Conservation (phyloP, 805 yeast species). For the Ogataea corticis region DNA sequence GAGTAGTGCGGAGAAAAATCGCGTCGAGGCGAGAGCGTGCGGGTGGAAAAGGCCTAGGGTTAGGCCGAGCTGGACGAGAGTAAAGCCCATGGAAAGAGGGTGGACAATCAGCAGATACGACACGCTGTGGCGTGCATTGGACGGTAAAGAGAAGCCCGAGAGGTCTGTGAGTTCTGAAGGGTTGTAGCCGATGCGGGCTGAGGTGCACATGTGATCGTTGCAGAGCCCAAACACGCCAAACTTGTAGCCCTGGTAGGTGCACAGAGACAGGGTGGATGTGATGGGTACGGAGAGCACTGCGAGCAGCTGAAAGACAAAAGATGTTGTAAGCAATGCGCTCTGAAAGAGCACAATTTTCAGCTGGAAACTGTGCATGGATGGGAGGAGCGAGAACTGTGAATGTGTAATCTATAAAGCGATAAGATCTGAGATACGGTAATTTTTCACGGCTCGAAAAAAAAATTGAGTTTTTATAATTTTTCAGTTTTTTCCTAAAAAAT, state of each 20-base stretch:
- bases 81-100: slow-evolving; percentile 59
- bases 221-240: slow-evolving; percentile 79
- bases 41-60: slow-evolving; percentile 40
- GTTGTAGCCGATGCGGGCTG: slow-evolving; percentile 45
- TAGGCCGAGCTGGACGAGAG: slow-evolving; percentile 45
- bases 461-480: background rate
- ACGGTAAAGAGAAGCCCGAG: slow-evolving; percentile 51
- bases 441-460: too few species aligned
- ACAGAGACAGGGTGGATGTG: slow-evolving; percentile 47
- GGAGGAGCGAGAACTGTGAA: too few species aligned
- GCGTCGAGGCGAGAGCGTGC: slow-evolving; percentile 33
- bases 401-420: too few species aligned
- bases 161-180: slow-evolving; percentile 34
- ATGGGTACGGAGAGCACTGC: slow-evolving; percentile 65
- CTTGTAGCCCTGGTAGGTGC: slow-evolving; percentile 47
- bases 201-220: slow-evolving; percentile 40
- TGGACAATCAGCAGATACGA: slow-evolving; percentile 67
- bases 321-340: slow-evolving; percentile 39
- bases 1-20: slow-evolving; percentile 51
- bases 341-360: slow-evolving; percentile 23
- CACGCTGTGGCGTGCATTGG: slow-evolving; percentile 57
- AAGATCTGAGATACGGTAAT: too few species aligned
- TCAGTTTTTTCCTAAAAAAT: too few species aligned
- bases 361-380: slow-evolving; percentile 12
- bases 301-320: slow-evolving; percentile 58